Conservation (phyloP, 805 yeast species). For the Metschnikowia lachancei region DNA sequence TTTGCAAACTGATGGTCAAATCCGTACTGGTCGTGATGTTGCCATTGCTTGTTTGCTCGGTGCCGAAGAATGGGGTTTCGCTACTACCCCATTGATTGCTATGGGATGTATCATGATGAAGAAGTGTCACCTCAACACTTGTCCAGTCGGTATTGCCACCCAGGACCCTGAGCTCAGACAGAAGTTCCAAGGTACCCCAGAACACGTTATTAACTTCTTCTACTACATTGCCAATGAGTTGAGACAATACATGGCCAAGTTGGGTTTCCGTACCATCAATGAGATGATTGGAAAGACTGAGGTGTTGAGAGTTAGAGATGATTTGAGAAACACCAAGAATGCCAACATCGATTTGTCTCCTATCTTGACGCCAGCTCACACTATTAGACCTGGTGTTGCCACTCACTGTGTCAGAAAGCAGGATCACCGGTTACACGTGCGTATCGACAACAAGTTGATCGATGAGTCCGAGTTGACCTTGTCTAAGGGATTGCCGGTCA, state of each 20-base stretch:
- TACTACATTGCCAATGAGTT: slow-evolving; percentile 91
- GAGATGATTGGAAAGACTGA: slow-evolving; percentile 99
- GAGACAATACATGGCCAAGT: slow-evolving; percentile 87
- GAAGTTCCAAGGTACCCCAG: slow-evolving; percentile 95
- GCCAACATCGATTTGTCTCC: slow-evolving; percentile 90
- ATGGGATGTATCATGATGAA: slow-evolving; percentile 98
- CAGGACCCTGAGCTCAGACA: slow-evolving; percentile 92
- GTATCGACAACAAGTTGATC: slow-evolving; percentile 91
- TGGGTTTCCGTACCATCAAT: slow-evolving; percentile 92
- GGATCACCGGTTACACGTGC: slow-evolving; percentile 88
- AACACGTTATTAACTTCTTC: slow-evolving; percentile 96
- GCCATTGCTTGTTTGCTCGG: slow-evolving; percentile 95
- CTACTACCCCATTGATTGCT: slow-evolving; percentile 94
- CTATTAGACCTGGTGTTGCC: slow-evolving; percentile 94
- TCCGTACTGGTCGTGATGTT: slow-evolving; percentile 94
- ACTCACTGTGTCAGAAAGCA: slow-evolving; percentile 89
- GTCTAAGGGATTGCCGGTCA: slow-evolving; percentile 93
- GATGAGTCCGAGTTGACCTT: slow-evolving; percentile 95
- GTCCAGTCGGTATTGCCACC: slow-evolving; percentile 99
- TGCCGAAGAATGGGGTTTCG: slow-evolving; percentile 98
- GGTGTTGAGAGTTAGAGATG: slow-evolving; percentile 79
- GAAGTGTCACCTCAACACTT: slow-evolving; percentile 85
- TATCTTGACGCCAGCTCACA: slow-evolving; percentile 93
- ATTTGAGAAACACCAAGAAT: slow-evolving; percentile 82
- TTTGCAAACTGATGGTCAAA: slow-evolving; percentile 98